These are phyloP conservation scores for Claviceps purpurea DNA, from an alignment of 2,329 filamentous ascomycete genomes.

Conservation along the genomic window DNA sequence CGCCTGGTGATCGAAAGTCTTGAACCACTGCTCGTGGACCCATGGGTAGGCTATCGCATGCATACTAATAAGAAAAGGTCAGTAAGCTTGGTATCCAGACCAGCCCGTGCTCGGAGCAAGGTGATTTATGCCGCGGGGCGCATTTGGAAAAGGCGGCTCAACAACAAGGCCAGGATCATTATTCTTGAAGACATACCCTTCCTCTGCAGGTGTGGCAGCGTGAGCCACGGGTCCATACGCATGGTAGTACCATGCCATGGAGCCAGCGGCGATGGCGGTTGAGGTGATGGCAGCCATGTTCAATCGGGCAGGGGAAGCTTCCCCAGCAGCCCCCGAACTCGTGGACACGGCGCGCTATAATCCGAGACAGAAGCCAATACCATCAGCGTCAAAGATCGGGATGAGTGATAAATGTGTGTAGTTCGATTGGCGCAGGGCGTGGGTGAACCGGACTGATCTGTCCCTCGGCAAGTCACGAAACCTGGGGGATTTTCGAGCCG, in stretches of 20 bases:
- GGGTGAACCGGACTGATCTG: constrained; percentile 12
- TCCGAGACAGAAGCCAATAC: constrained; percentile 6
- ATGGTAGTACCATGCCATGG: constrained; percentile 94
- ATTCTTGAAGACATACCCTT: constrained; percentile 63
- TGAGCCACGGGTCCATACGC: constrained; percentile 80
- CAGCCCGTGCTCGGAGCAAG: constrained; percentile 7
- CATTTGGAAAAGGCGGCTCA: too few relatives aligned
- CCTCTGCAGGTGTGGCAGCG: constrained; percentile 87
- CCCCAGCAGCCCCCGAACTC: constrained; percentile 57
- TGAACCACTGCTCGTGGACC: constrained; percentile 83
- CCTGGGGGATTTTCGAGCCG: background rate
- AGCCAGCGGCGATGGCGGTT: constrained; percentile 74
- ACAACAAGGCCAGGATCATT: background rate
- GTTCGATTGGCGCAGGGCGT: constrained; percentile 17
- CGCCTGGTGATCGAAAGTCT: constrained; percentile 95
- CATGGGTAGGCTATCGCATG: constrained; percentile 88
- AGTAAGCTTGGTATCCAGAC: constrained; percentile 12
- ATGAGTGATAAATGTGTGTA: constrained; percentile 7
- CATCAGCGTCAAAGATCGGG: constrained; percentile 24
- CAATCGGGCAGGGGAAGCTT: constrained; percentile 61
- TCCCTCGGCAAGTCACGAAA: constrained; percentile 13
- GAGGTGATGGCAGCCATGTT: constrained; percentile 80
- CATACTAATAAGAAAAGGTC: constrained; percentile 45
- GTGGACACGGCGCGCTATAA: constrained; percentile 55
- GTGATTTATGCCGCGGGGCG: constrained; percentile 20